Conservation (phyloP, 1,284 basidiomycete genomes). For the Austropuccinia psidii region DNA sequence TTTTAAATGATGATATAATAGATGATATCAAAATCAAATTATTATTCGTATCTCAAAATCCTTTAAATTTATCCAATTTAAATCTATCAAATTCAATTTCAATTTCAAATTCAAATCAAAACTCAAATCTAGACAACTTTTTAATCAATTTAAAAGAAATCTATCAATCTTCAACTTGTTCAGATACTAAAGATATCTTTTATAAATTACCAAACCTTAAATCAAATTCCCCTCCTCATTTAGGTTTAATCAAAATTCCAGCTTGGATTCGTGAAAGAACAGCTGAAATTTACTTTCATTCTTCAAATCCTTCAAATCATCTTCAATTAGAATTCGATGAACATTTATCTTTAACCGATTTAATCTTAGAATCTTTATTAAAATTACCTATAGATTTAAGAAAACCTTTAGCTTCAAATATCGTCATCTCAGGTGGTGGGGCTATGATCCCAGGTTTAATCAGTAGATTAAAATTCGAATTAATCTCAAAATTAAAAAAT, state of each 20-base stretch:
- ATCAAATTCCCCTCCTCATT: slow-evolving; percentile 21
- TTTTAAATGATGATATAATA: slow-evolving; percentile 3
- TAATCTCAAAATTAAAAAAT: slow-evolving; percentile 46
- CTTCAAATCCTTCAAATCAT: slow-evolving; percentile 66
- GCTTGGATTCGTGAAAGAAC: slow-evolving; percentile 90
- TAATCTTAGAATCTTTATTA: not conserved
- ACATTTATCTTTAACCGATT: not conserved
- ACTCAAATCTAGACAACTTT: slow-evolving; percentile 25
- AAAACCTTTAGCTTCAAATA: slow-evolving; percentile 65
- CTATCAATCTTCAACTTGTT: slow-evolving; percentile 27
- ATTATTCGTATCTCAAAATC: slow-evolving; percentile 46
- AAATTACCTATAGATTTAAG: slow-evolving; percentile 83
- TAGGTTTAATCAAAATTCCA: slow-evolving; percentile 70
- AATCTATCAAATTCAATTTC: slow-evolving; percentile 10
- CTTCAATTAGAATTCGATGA: slow-evolving; percentile 64
- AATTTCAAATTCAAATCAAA: not conserved
- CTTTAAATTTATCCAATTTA: slow-evolving; percentile 6
- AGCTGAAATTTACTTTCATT: slow-evolving; percentile 81
- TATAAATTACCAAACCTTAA: slow-evolving; percentile 28
- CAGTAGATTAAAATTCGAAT: slow-evolving; percentile 67
- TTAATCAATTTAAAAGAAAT: not conserved
- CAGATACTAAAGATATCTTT: slow-evolving; percentile 36
- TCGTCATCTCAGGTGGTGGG: slow-evolving; percentile 80
- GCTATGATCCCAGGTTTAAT: slow-evolving; percentile 87
- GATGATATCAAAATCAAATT: slow-evolving; percentile 26